Percentiles rank a stretch among this genome's conserved stretches.
Conservation (phyloP, 129 eudicot genomes). For the Flaveria brownii region DNA sequence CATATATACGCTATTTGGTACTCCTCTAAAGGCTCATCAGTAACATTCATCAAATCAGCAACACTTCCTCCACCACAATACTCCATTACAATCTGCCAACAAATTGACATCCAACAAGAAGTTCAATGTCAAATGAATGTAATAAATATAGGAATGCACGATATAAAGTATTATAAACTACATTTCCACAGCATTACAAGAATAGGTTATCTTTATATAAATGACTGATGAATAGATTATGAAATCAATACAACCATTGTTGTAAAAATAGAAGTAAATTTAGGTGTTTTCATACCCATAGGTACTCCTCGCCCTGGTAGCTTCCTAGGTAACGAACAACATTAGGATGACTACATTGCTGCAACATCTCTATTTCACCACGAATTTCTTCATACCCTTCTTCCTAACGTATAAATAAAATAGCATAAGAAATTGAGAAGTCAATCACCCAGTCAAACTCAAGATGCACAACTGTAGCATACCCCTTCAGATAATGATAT, state of each 20-base stretch:
- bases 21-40: slow-evolving; percentile 92
- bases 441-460: slow-evolving; percentile 27
- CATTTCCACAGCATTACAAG: not conserved
- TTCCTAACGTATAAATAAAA: slow-evolving; percentile 49
- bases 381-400: slow-evolving; percentile 98
- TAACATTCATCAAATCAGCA: slow-evolving; percentile 95
- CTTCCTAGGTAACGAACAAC: slow-evolving; percentile 98
- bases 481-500: slow-evolving; percentile 98
- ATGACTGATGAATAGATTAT: not conserved
- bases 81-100: slow-evolving; percentile 97
- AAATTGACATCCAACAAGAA: slow-evolving; percentile 24
- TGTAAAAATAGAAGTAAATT: not conserved
- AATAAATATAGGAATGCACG: not conserved
- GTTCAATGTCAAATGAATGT: slow-evolving; percentile 19
- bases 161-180: not conserved
- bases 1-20: slow-evolving; percentile 89
- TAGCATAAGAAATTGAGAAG: slow-evolving; percentile 3
- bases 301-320: slow-evolving; percentile 95
- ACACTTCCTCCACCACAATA: slow-evolving; percentile 99
- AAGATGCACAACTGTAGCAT: slow-evolving; percentile 29
- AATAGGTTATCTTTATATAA: slow-evolving; percentile 18
- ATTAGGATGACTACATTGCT: slow-evolving; percentile 99
- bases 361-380: slow-evolving; percentile 98
- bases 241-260: not conserved
- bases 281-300: slow-evolving; percentile 67